These are phyloP conservation scores for Miamiensis avidus DNA, from an alignment of 169 alveolate genomes.

Conservation along the genomic window DNA sequence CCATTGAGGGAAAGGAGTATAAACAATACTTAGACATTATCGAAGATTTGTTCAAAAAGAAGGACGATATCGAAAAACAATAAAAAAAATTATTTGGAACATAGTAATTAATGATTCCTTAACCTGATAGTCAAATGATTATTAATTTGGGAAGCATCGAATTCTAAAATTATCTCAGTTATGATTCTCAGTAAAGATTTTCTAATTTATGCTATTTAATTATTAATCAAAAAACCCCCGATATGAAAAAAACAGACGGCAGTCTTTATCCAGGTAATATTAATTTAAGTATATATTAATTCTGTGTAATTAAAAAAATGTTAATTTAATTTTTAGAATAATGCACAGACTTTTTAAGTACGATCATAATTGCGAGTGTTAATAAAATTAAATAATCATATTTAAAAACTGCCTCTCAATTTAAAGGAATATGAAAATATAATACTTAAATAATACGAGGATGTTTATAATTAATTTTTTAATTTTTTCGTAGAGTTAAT, in stretches of 20 bases:
- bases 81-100: too few species aligned
- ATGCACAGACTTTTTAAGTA: not conserved
- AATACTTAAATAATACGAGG: too few species aligned
- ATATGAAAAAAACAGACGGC: not conserved
- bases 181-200: too few species aligned
- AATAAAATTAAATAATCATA: too few species aligned
- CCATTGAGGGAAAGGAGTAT: not conserved
- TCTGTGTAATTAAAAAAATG: too few species aligned
- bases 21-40: not conserved
- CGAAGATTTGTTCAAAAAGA: not conserved
- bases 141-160: not conserved
- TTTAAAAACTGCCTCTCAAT: too few species aligned
- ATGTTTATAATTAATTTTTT: too few species aligned
- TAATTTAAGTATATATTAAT: too few species aligned
- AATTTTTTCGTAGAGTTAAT: too few species aligned
- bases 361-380: not conserved
- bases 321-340: not conserved
- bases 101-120: not conserved
- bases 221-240: not conserved
- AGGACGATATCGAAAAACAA: not conserved
- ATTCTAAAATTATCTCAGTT: too few species aligned
- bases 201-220: not conserved
- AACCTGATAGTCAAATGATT: not conserved
- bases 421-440: too few species aligned
- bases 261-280: not conserved